These are phyloP conservation scores for Wickerhamiella spandovensis DNA, from an alignment of 805 yeast species.

Conservation along the genomic window DNA sequence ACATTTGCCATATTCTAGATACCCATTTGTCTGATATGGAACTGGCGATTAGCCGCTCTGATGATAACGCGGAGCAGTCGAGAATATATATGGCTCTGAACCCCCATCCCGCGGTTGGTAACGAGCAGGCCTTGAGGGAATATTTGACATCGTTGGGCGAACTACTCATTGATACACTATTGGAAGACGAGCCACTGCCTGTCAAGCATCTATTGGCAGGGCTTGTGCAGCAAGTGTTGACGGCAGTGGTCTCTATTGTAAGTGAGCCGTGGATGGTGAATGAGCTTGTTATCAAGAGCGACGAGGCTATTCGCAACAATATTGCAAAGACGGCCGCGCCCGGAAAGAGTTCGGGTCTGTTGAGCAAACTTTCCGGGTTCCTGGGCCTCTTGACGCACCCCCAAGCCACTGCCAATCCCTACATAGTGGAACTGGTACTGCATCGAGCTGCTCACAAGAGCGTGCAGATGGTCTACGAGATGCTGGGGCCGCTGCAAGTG, in stretches of 20 bases:
- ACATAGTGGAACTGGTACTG: neutral
- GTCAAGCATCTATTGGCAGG: slow-evolving; percentile 1
- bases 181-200: slow-evolving; percentile 1
- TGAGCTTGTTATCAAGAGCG: neutral
- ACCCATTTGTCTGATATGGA: neutral
- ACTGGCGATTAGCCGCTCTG: neutral
- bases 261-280: slow-evolving; percentile 8
- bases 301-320: neutral
- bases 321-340: neutral
- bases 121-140: neutral
- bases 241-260: neutral
- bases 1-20: neutral
- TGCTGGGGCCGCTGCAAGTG: neutral
- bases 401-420: neutral
- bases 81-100: slow-evolving; percentile 1
- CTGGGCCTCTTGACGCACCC: neutral
- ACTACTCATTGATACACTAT: neutral
- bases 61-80: neutral
- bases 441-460: neutral
- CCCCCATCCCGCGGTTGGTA: slow-evolving; percentile 3
- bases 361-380: neutral
- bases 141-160: neutral
- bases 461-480: neutral
- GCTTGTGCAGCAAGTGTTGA: slow-evolving; percentile 3
- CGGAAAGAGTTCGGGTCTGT: neutral